These are phyloP conservation scores for Crithidia thermophila DNA, from an alignment of 208 protist genomes.

Conservation along the genomic window DNA sequence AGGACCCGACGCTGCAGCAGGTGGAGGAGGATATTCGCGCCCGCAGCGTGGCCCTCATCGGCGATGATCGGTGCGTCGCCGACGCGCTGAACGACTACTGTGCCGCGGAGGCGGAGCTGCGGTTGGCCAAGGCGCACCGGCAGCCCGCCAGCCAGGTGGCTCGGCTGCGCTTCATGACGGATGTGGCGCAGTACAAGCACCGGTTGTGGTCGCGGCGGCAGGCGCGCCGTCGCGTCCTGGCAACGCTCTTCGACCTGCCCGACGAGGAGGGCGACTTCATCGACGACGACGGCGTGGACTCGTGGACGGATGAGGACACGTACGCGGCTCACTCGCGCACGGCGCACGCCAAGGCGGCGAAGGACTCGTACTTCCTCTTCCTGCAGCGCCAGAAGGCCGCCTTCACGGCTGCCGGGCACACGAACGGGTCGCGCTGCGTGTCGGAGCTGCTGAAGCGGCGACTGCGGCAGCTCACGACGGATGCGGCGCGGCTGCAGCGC, in stretches of 20 bases:
- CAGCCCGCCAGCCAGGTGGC: slow-evolving; percentile 21
- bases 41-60: slow-evolving; percentile 49
- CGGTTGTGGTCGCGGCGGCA: slow-evolving; percentile 48
- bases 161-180: slow-evolving; percentile 23
- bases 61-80: slow-evolving; percentile 57
- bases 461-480: slow-evolving; percentile 41
- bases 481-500: slow-evolving; percentile 26
- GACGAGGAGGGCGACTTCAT: slow-evolving; percentile 30
- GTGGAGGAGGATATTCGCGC: slow-evolving; percentile 48
- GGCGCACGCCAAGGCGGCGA: slow-evolving; percentile 20
- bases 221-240: slow-evolving; percentile 34
- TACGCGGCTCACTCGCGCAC: slow-evolving; percentile 22
- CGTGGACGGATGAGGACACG: slow-evolving; percentile 18
- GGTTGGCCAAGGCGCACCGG: slow-evolving; percentile 33
- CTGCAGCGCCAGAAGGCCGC: slow-evolving; percentile 41
- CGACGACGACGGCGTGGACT: slow-evolving; percentile 15
- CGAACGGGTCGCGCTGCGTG: slow-evolving; percentile 32
- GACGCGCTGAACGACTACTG: slow-evolving; percentile 49
- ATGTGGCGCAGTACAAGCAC: slow-evolving; percentile 52
- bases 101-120: slow-evolving; percentile 47
- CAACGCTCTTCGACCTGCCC: slow-evolving; percentile 23
- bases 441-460: slow-evolving; percentile 48
- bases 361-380: slow-evolving; percentile 57
- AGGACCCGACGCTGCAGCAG: slow-evolving; percentile 26
- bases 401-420: slow-evolving; percentile 19